Percentiles rank a stretch among this genome's conserved stretches.
Conservation (phyloP, 1,284 basidiomycete genomes). For the Heliocybe sulcata region DNA sequence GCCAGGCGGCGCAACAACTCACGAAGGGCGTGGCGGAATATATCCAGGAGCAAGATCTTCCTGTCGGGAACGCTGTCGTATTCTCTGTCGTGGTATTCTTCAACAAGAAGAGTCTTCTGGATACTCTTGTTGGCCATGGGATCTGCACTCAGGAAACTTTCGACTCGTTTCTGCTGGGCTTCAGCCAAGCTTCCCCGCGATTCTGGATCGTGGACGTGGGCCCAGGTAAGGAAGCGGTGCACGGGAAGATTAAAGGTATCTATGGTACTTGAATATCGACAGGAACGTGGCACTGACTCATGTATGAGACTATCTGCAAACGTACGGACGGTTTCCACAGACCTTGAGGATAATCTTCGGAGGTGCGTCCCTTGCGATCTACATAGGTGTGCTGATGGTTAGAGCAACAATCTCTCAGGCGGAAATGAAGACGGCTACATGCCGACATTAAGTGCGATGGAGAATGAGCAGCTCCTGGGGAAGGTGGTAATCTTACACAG, state of each 20-base stretch:
- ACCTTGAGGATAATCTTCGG: slow-evolving; percentile 68
- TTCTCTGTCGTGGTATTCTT: slow-evolving; percentile 70
- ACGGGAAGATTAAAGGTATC: slow-evolving; percentile 70
- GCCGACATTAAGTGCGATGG: slow-evolving; percentile 26
- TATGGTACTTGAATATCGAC: slow-evolving; percentile 4
- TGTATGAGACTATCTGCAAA: slow-evolving; percentile 60
- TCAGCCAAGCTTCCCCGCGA: slow-evolving; percentile 63
- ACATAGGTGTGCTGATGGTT: background rate
- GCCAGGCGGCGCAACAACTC: slow-evolving; percentile 56
- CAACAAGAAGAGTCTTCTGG: slow-evolving; percentile 49
- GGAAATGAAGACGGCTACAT: slow-evolving; percentile 38
- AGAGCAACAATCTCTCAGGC: slow-evolving; percentile 12
- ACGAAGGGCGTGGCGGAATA: slow-evolving; percentile 59
- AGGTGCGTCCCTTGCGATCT: slow-evolving; percentile 31
- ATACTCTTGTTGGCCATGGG: slow-evolving; percentile 39
- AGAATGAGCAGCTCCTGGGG: slow-evolving; percentile 52
- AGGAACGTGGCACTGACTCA: slow-evolving; percentile 5
- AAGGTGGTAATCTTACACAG: slow-evolving; percentile 62
- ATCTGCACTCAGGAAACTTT: slow-evolving; percentile 59
- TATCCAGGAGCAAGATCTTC: slow-evolving; percentile 49
- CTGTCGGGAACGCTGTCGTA: slow-evolving; percentile 49
- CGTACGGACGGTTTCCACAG: slow-evolving; percentile 69
- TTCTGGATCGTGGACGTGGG: slow-evolving; percentile 71
- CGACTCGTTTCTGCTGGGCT: slow-evolving; percentile 60
- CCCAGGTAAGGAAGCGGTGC: slow-evolving; percentile 51